Evolutionary conservation across 2,329 filamentous ascomycete genomes (phyloP).

Genomic region (Claviceps arundinis): DNA sequence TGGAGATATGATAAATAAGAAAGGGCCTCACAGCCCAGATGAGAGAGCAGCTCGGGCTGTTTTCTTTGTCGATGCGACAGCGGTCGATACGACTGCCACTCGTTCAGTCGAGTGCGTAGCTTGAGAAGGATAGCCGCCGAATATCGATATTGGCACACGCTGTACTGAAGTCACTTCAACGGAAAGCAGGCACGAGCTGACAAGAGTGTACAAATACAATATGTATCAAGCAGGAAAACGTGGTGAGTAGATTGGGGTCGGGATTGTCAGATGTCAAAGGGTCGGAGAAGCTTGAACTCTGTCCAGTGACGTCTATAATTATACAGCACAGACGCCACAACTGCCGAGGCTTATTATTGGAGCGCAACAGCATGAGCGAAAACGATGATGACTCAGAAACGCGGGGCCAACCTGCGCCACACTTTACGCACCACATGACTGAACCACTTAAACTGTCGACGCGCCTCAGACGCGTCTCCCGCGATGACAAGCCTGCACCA

Average conservation of each 20-base stretch:
- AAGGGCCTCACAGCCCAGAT: background rate
- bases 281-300: background rate
- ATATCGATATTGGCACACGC: too few relatives aligned
- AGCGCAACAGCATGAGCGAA: background rate
- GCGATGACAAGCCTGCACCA: background rate
- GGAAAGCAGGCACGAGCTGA: background rate
- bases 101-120: too few relatives aligned
- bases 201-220: background rate
- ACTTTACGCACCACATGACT: background rate
- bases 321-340: background rate
- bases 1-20: background rate
- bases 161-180: too few relatives aligned
- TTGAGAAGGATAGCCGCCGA: too few relatives aligned
- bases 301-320: background rate
- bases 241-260: background rate
- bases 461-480: slow-evolving; percentile 9
- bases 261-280: background rate
- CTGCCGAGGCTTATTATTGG: slow-evolving; percentile 1
- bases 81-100: background rate
- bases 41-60: background rate
- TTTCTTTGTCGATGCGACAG: background rate
- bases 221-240: background rate
- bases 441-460: slow-evolving; percentile 5
- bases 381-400: background rate
- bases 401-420: background rate